Conservation (phyloP, 495 filamentous ascomycete genomes). For the Annulohypoxylon maeteangense region DNA sequence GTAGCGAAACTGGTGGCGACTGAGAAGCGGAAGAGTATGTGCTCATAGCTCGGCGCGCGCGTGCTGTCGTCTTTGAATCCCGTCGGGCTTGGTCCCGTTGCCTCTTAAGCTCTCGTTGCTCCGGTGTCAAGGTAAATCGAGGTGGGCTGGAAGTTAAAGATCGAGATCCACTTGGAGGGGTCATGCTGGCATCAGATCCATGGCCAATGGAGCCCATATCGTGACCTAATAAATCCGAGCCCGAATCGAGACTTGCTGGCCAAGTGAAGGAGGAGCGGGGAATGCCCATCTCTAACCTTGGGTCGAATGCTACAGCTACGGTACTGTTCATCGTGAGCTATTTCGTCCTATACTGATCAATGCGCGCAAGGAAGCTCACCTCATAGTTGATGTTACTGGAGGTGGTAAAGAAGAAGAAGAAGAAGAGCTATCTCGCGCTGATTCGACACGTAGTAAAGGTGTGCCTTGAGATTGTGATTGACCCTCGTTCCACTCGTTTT, state of each 20-base stretch:
- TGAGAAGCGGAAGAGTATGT: constrained; percentile 53
- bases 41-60: constrained; percentile 55
- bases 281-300: constrained; percentile 57
- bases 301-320: constrained; percentile 58
- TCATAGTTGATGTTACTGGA: constrained; percentile 52
- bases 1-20: constrained; percentile 52
- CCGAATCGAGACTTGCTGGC: constrained; percentile 57
- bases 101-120: constrained; percentile 61
- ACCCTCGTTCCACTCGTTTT: constrained; percentile 49
- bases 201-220: constrained; percentile 53
- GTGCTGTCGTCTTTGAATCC: constrained; percentile 53
- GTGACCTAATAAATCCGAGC: constrained; percentile 51
- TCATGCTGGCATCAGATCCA: constrained; percentile 55
- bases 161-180: constrained; percentile 55
- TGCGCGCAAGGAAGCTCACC: constrained; percentile 43
- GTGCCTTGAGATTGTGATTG: constrained; percentile 44
- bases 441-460: constrained; percentile 51
- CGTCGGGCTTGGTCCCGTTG: constrained; percentile 60
- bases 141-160: constrained; percentile 61
- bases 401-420: constrained; percentile 48
- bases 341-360: constrained; percentile 3
- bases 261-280: constrained; percentile 56
- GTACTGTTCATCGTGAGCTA: constrained; percentile 47
- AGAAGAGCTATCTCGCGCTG: constrained; percentile 46
- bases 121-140: constrained; percentile 55